Base-by-base conservation (phyloP, 352 stramenopile species). In the Phytopythium boreale region DNA sequence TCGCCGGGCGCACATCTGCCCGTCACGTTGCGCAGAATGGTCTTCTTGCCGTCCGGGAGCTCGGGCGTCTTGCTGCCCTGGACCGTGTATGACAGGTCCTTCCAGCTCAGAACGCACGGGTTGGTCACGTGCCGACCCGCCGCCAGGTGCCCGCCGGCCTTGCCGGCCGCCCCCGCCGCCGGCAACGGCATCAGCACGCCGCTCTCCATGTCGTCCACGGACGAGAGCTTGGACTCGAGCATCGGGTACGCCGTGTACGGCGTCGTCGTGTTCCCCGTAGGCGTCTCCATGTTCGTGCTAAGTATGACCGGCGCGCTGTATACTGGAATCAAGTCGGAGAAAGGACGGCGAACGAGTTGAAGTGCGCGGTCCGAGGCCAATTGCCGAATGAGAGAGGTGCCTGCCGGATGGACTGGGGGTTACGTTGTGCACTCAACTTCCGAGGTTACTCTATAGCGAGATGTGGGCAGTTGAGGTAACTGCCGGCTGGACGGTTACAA, bases 11-110 rank as follows among this genome's bases (percentile, higher is more conserved):
- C 69, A 10, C 73, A 80, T 2, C 79, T 81, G 1, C 83, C 83
- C 17, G 72, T 78, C 22, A 89, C 77, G 46, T 81, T 70, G 22
- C 74, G 52, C 1, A 92, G 64, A 37, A 92, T 92, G 29, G 43
- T 70, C 41, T 75, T 76, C 44, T 50, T 62, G 31, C 59, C 70
- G 29, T 62, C 55, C 27, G 64, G 63, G 20, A 41, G 22, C 22
- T 55, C 47, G 29, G 22, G 15, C 4, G 9, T n/a, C 27, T 47
- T 44, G 31, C 22, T 12, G 15, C 39, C 47, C 9, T 49, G 39
- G 7, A 83, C 72, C 0, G 60, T 72, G 65, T 79, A 82, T 56
- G 64, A 69, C 36, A 84, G 37, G 61, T 79, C 78, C 39, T 66
- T 59, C 76, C 76, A 84, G 66, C 74, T 82, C 29, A 84, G 63